Evolutionary conservation across 31 red algal genomes (phyloP), one percentile per base, ranked within the genome.

Genomic region (Odonthalia washingtoniensis): DNA sequence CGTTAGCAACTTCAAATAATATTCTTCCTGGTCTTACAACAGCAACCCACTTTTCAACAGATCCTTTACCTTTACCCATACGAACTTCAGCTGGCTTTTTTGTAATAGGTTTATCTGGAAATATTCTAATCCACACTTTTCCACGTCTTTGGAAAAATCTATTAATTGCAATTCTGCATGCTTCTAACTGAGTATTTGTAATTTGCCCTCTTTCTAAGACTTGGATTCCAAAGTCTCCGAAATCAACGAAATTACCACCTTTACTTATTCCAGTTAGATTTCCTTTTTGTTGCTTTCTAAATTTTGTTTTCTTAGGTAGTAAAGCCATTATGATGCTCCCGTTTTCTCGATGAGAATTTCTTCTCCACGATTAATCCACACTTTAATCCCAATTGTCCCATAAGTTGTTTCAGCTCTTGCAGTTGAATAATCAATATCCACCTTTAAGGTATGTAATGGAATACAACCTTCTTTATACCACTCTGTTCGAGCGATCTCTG

Each of bases 51-150:
- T 43, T 43, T 43, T 75, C 72, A 41, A 43, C 36, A 37, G 72
- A 35, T 37, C 72, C 72, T 75, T 75, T 75, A 43, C 72, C 72
- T 75, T 75, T 75, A 75, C 72, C 72, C 72, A 75, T 75, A 30
- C 72, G 72, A 41, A 41, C 38, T 75, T 75, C 72, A 32, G 72
- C 34, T 43, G 72, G 72, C 26, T 41, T 35, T 28, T 28, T 30
- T 43, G 72, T 75, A 30, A 75, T 41, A 28, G 72, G 38, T 43
- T 75, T 75, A 41, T 75, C 34, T 30, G 72, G 72, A 39, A 75
- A 75, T 35, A 75, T 43, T 28, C 72, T 32, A 43, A 75, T 75
- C 72, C 72, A 75, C 27, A 75, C 40, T 43, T 43, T 37, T 28
- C 72, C 72, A 28, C 38, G 26, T 28, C 72, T 32, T 43, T 75